Conservation (phyloP, 2,329 filamentous ascomycete species). For the Acrocalymma vagum region DNA sequence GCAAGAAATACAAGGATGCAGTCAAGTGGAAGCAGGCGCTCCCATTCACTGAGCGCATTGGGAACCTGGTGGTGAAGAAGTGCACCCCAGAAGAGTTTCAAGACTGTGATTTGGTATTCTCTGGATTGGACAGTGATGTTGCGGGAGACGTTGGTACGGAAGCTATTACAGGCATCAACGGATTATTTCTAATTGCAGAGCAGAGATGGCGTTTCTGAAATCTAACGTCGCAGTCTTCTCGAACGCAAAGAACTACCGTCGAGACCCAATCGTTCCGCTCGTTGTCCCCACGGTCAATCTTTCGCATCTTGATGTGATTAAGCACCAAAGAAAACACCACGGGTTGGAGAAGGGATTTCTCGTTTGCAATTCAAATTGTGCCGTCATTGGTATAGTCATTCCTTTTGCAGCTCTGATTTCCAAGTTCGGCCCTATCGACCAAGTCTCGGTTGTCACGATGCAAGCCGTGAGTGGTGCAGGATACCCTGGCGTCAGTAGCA, state of each 20-base stretch:
- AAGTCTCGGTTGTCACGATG: conserved; percentile 89
- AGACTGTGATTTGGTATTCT: conserved; percentile 94
- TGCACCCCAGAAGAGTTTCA: conserved; percentile 83
- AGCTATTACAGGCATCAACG: rapidly evolving
- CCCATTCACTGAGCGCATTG: conserved; percentile 79
- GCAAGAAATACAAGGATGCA: conserved; percentile 94
- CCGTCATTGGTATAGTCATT: conserved; percentile 94
- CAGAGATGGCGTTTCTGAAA: conserved; percentile 87
- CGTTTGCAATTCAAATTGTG: conserved; percentile 98
- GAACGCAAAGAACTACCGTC: conserved; percentile 97
- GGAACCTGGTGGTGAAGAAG: conserved; percentile 83
- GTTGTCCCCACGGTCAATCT: conserved; percentile 97
- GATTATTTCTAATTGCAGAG: conserved; percentile 5
- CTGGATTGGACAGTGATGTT: conserved; percentile 89
- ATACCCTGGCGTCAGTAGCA: conserved; percentile 85
- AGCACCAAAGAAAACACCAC: conserved; percentile 81
- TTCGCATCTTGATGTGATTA: conserved; percentile 83
- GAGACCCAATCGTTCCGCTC: conserved; percentile 87
- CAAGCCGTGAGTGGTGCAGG: conserved; percentile 94
- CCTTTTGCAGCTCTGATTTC: conserved; percentile 90
- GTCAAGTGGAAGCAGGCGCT: conserved; percentile 93
- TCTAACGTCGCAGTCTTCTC: conserved; percentile 93
- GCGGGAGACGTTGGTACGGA: conserved; percentile 85
- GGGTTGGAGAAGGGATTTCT: conserved; percentile 85
- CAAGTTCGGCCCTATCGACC: conserved; percentile 79